Percentiles rank a stretch among this genome's conserved stretches.
phyloP scores from a whole-genome alignment of 140 eudicot species.

The Flaveria floridana region DNA sequence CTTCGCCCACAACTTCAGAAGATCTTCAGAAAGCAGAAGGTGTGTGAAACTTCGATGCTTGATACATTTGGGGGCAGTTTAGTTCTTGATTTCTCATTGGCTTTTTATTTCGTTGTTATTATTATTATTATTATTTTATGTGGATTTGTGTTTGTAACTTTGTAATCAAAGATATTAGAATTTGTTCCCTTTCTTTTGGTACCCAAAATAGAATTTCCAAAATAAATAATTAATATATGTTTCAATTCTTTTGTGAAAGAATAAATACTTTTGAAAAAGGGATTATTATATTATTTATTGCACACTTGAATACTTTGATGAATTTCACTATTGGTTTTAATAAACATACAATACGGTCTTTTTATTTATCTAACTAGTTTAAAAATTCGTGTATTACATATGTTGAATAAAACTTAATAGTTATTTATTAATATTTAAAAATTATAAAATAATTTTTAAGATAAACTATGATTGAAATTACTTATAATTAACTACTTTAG shows the following conservation, averaged over 20 bases:
- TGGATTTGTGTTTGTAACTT: background rate
- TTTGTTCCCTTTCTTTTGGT: conserved; percentile 4
- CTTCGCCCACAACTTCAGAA: conserved; percentile 19
- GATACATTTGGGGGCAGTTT: conserved; percentile 8
- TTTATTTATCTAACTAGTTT: too few species aligned
- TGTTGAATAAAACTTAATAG: too few species aligned
- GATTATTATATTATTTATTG: background rate
- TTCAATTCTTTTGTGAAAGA: background rate
- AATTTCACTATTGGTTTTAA: background rate
- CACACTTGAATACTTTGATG: background rate
- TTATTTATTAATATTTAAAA: too few species aligned
- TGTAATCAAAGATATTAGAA: background rate
- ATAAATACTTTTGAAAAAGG: background rate
- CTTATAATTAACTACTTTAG: too few species aligned
- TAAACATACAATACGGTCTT: background rate
- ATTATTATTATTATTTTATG: background rate
- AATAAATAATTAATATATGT: background rate
- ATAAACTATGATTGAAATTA: too few species aligned
- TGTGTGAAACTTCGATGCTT: background rate
- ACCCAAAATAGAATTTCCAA: conserved; percentile 1
- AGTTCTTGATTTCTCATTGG: background rate
- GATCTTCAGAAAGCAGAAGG: conserved; percentile 12
- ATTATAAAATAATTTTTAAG: too few species aligned
- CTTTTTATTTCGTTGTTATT: background rate
- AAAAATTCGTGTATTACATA: too few species aligned